Evolutionary conservation across 202 grass and related monocot species (phyloP).

Genomic region (Cymbopogon flexuosus): DNA sequence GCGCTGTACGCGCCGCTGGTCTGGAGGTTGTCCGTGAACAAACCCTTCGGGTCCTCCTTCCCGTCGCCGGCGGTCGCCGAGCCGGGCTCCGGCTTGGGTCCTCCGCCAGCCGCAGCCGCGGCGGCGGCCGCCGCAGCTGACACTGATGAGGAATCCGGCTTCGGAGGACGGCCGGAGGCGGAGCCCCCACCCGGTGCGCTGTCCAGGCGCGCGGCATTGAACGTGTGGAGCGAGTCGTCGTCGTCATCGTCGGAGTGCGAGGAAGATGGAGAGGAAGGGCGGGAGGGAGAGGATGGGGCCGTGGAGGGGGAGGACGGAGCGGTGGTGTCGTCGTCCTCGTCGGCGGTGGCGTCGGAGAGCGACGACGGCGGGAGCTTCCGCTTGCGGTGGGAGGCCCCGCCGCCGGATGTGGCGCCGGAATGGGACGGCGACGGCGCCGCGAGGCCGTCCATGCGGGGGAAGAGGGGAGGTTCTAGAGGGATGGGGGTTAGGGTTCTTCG

Average conservation of each 20-base stretch:
- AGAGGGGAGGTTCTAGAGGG: conserved; percentile 25
- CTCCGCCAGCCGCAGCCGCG: neutral
- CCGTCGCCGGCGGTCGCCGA: conserved; percentile 48
- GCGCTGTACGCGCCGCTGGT: conserved; percentile 91
- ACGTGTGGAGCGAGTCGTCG: conserved; percentile 62
- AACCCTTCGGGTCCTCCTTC: conserved; percentile 78
- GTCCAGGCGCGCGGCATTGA: conserved; percentile 71
- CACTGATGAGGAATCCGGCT: conserved; percentile 50
- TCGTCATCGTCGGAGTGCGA: conserved; percentile 81
- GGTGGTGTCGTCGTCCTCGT: conserved; percentile 58
- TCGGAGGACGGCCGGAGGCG: conserved; percentile 45
- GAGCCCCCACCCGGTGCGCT: conserved; percentile 32
- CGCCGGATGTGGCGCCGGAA: conserved; percentile 52
- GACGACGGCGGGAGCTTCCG: conserved; percentile 63
- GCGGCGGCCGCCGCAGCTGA: conserved; percentile 36
- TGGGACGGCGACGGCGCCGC: conserved; percentile 52
- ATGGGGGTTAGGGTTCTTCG: conserved; percentile 31
- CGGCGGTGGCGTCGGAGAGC: conserved; percentile 47
- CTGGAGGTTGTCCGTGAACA: conserved; percentile 95
- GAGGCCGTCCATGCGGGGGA: conserved; percentile 42
- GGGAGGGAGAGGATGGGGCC: conserved; percentile 44
- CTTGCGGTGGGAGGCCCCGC: conserved; percentile 50
- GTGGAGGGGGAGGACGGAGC: conserved; percentile 45
- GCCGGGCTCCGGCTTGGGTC: conserved; percentile 38
- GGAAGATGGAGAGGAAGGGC: conserved; percentile 51